Conservation (phyloP, 2,329 filamentous ascomycete species). For the Diaporthe nobilis region DNA sequence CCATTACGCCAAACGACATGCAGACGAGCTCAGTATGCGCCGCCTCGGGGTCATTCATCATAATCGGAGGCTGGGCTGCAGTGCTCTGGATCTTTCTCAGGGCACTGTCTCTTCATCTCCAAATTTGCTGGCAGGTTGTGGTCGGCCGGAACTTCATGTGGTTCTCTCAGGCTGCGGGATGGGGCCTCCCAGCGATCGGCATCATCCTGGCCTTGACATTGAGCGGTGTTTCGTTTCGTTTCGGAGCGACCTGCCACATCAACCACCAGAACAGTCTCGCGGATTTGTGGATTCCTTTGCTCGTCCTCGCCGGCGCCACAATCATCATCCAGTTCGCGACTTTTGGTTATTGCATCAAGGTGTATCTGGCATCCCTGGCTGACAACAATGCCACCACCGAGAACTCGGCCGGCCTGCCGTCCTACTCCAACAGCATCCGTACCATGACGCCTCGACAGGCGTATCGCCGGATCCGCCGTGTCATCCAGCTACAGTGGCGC, state of each 20-base stretch:
- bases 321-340: slow-evolving; percentile 87
- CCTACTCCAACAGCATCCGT: slow-evolving; percentile 81
- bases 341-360: slow-evolving; percentile 92
- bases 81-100: slow-evolving; percentile 94
- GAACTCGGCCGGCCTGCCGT: slow-evolving; percentile 76
- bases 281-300: slow-evolving; percentile 90
- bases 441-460: slow-evolving; percentile 88
- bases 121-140: slow-evolving; percentile 97
- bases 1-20: slow-evolving; percentile 96
- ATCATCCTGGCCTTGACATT: slow-evolving; percentile 83
- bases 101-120: slow-evolving; percentile 91
- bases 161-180: slow-evolving; percentile 83
- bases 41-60: slow-evolving; percentile 86
- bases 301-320: slow-evolving; percentile 82
- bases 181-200: slow-evolving; percentile 84
- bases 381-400: slow-evolving; percentile 80
- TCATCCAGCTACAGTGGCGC: slow-evolving; percentile 94
- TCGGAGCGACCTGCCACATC: slow-evolving; percentile 93
- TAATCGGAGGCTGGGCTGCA: slow-evolving; percentile 87
- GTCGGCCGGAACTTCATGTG: slow-evolving; percentile 93
- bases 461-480: slow-evolving; percentile 87
- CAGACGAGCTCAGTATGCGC: slow-evolving; percentile 84
- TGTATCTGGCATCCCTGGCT: slow-evolving; percentile 87
- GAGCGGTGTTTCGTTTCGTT: slow-evolving; percentile 94
- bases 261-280: slow-evolving; percentile 88